Base-by-base conservation (phyloP, 2,329 filamentous ascomycete genomes). In the Epichloe uncinata region DNA sequence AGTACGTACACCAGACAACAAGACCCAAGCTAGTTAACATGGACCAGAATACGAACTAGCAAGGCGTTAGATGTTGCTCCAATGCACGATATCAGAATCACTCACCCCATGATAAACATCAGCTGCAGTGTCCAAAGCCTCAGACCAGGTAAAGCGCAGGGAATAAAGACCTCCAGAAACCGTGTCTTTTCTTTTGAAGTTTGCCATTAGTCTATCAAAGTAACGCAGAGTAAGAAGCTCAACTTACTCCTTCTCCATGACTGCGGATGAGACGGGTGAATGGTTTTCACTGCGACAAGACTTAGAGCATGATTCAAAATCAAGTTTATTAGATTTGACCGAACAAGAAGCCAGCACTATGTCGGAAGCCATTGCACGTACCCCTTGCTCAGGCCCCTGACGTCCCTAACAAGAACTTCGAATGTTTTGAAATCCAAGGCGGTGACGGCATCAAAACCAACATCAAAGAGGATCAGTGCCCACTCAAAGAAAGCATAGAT, bases 401-500 rank as follows among this genome's bases (percentile, higher is more conserved):
- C 78, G 72, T 97, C 91, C 73, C 81, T 87, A 56, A 98, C 76
- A 58, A 89, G 77, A 61, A 98, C 72, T 66, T 97, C 91, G 63
- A 97, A 86, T 49, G 84, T 81, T 55, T 82, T 77, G 71, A 97
- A 98, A 72, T 98, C 93, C 60, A 95, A 73, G 51, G 87, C 84
- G 11, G 93, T 97, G 52, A 97, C 85, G 48, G 93, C 88, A 71
- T 98, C 93, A 69, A 98, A 98, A 33, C 79, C 91, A 51, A 98
- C 89, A 66, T 98, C 93, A 65, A 95, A 87, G 57, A 98, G 73
- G 62, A 98, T 89, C 54, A 98, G 75, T 20, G 89, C 75, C 93
- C 93, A 98, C 68, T 98, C 93, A 68, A 97, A 96, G 70, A 98
- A 96, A 55, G 93, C 85, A 67, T 98, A 98, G 48, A 77, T 95